Evolutionary conservation across 768 basidiomycete genomes (phyloP), one percentile per base, ranked within the genome.

Genomic region (Leccinum imitatum): DNA sequence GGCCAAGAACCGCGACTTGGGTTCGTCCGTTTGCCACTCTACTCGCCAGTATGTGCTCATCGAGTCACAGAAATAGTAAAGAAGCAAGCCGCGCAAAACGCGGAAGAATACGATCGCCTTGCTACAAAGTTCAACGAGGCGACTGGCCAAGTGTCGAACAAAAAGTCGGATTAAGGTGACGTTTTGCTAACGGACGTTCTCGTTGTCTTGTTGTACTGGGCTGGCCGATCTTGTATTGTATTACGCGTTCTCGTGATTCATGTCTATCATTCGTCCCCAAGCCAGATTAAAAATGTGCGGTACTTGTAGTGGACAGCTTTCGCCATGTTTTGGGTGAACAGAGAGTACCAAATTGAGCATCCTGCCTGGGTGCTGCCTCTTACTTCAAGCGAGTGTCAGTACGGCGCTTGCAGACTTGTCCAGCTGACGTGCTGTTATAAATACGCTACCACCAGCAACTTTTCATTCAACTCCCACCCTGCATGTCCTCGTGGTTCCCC

Each of bases 31-130:
- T 2, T 27, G 11, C 11, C 57, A 11, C 46, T 8, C 27, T 4
- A 1, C 23, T 46, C 8, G 2, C 46, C 8, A 5, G 21, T 19
- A 5, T 59, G 17, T 33, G 23, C 48, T 58, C 15, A 37, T 59
- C 2, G 33, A 10, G 19, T 44, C 47, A 2, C 65, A 93, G 91
- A 86, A 19, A 89, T 87, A 19, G 73, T 95, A 57, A 92, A 93
- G 79, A 89, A 87, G 74, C 93, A 95, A 72, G 89, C 91, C 0
- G 71, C 78, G 1, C 88, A 90, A 65, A 91, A 94, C 63, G 87
- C 85, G 4, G 80, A 78, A 23, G 91, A 94, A 69, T 95, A 90
- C 67, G 88, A 93, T 76, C 81, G 92, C 56, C 83, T 95, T 56
- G 89, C 91, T 1, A 87, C 85, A 4, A 84, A 87, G 73, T 85